These are phyloP conservation scores for Xerocomellus intermedius DNA, from an alignment of 768 basidiomycete species.

Conservation along the genomic window DNA sequence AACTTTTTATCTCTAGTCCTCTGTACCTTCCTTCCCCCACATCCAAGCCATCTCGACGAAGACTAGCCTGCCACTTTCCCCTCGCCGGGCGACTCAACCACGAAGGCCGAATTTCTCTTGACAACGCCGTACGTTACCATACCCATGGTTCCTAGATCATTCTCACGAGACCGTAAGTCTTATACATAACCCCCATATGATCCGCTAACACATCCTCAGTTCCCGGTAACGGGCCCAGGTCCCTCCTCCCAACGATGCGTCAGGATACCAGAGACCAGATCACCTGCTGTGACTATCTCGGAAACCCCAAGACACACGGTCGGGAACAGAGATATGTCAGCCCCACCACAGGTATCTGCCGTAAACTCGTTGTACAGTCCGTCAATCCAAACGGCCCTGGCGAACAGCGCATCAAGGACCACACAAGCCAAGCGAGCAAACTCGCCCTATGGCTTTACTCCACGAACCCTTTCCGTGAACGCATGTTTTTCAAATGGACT, in stretches of 20 bases:
- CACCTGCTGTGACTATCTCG: conserved; percentile 8
- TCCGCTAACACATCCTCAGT: background rate
- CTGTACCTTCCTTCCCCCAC: no score
- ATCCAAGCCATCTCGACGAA: no score
- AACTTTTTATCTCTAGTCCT: no score
- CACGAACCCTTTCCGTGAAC: background rate
- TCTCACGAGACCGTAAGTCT: background rate
- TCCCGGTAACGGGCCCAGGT: no score
- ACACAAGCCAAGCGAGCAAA: background rate
- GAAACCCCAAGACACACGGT: conserved; percentile 1
- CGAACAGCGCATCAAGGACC: conserved; percentile 5
- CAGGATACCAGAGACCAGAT: background rate
- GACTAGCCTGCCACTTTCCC: no score
- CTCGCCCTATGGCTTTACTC: conserved; percentile 15
- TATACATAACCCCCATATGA: background rate
- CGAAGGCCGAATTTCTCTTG: no score
- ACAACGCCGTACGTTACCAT: no score
- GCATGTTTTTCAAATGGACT: conserved; percentile 7
- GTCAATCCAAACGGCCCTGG: background rate
- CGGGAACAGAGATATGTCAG: conserved; percentile 17
- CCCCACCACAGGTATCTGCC: conserved; percentile 14
- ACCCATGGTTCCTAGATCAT: background rate
- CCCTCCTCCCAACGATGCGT: background rate
- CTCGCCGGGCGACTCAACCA: no score
- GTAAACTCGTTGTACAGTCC: conserved; percentile 15